Conservation (phyloP, 2,329 filamentous ascomycete genomes). For the Calonectria pauciramosa region DNA sequence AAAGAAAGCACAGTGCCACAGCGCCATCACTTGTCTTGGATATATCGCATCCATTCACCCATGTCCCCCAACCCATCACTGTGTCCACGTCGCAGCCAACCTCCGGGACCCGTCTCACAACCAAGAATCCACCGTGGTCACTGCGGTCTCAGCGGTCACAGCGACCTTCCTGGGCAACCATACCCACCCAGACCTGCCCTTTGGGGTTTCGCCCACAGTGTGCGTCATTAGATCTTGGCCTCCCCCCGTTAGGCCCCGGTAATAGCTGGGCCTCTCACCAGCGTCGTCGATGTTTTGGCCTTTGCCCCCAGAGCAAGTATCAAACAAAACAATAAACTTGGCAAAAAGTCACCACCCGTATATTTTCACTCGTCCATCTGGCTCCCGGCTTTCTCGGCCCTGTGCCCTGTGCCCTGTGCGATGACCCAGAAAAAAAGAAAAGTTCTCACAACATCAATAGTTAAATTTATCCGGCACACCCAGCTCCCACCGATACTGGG, state of each 20-base stretch:
- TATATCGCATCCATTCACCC: conserved; percentile 36
- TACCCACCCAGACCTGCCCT: conserved; percentile 25
- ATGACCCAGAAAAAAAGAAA: not conserved
- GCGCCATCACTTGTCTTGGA: not conserved
- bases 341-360: conserved; percentile 1
- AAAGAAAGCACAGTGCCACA: conserved; percentile 3
- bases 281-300: conserved; percentile 18
- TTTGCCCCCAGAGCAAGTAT: conserved; percentile 16
- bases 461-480: conserved; percentile 11
- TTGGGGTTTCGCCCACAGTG: conserved; percentile 31
- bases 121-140: conserved; percentile 28
- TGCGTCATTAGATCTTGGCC: conserved; percentile 40
- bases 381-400: conserved; percentile 3
- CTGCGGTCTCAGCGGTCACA: conserved; percentile 34
- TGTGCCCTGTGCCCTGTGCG: no score
- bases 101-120: conserved; percentile 32
- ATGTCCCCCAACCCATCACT: conserved; percentile 36
- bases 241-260: conserved; percentile 37
- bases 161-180: conserved; percentile 22
- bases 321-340: conserved; percentile 31
- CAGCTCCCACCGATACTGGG: not conserved
- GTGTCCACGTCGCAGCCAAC: conserved; percentile 27
- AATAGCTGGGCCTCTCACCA: conserved; percentile 35
- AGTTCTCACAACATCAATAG: not conserved
- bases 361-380: conserved; percentile 1